These are phyloP conservation scores for Termitomyces sp. DNA, from an alignment of 768 basidiomycete species.

Conservation along the genomic window DNA sequence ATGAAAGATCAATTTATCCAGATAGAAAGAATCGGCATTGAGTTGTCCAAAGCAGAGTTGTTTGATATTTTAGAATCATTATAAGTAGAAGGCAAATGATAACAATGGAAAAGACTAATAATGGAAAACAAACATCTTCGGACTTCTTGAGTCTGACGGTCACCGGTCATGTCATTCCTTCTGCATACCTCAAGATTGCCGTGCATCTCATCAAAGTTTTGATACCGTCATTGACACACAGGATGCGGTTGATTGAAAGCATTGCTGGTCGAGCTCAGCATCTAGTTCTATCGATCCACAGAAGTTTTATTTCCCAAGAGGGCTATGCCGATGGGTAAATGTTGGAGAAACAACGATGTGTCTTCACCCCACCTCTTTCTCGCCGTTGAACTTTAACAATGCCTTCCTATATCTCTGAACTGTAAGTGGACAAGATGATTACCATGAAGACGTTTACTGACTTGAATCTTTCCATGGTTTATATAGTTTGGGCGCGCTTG, in stretches of 20 bases:
- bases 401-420: background rate
- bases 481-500: background rate
- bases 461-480: background rate
- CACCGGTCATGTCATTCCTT: too few species aligned
- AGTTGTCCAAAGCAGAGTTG: too few species aligned
- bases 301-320: background rate
- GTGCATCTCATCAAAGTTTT: background rate
- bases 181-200: too few species aligned
- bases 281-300: background rate
- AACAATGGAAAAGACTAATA: too few species aligned
- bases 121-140: too few species aligned
- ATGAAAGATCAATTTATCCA: too few species aligned
- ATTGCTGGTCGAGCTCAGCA: background rate
- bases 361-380: background rate
- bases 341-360: background rate
- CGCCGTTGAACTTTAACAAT: background rate
- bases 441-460: background rate
- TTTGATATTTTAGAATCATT: too few species aligned
- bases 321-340: background rate
- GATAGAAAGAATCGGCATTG: too few species aligned
- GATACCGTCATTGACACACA: background rate
- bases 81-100: too few species aligned
- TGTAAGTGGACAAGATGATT: background rate
- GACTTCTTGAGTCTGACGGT: too few species aligned
- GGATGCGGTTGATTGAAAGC: background rate